Evolutionary conservation across 2,329 filamentous ascomycete species (phyloP), one percentile per base, ranked within the genome.

Genomic region (Dactylella cylindrospora): DNA sequence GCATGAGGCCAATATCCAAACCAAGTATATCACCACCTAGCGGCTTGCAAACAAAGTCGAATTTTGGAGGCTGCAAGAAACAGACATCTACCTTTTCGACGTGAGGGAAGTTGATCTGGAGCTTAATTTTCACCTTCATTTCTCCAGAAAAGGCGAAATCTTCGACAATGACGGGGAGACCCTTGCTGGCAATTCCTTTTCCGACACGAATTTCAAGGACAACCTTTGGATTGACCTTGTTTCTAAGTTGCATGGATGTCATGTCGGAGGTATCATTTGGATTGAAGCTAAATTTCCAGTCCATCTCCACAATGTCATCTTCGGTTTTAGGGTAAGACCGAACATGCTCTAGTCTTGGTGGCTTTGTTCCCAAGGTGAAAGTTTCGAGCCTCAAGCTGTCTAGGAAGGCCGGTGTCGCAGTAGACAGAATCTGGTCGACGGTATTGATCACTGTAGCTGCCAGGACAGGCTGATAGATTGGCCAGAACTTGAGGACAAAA

Each of bases 271-370:
- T 87, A 73, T 98, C 94, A 67, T 93, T 97, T 26, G 93, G 93
- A 0, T 88, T 97, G 76, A 98, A 98, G 78, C 91, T 97, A 74
- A 98, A 98, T 70, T 95, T 95, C 93, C 93, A 98, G 72, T 98
- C 93, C 93, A 98, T 98, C 70, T 97, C 82, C 33, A 98, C 89
- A 57, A 90, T 84, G 71, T 98, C 93, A 66, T 96, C 90, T 68
- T 96, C 89, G 1, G 88, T 88, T 73, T 93, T 95, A 55, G 91
- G 91, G 69, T 98, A 96, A 0, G 93, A 95, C 78, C 95, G 97
- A 73, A 98, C 93, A 70, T 97, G 90, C 74, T 98, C 93, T 78
- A 98, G 82, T 23, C 93, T 84, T 4, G 94, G 94, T 22, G 93
- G 91, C 75, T 98, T 98, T 6, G 88, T 90, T 52, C 93, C 93